Conservation (phyloP, 148 eudicot genomes). For the Heliamphora exappendiculata region DNA sequence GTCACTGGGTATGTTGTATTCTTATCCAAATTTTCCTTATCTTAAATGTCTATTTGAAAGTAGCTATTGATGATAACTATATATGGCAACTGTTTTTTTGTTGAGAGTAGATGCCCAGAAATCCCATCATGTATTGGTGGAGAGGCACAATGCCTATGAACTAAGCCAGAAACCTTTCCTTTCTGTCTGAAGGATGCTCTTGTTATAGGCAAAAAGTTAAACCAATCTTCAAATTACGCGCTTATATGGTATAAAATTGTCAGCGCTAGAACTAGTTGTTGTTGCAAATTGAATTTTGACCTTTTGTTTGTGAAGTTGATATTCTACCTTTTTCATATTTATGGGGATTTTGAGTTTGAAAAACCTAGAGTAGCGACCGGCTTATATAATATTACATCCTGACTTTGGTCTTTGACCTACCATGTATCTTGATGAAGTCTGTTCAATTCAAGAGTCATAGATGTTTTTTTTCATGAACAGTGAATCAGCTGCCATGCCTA, state of each 20-base stretch:
- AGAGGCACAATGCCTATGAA: constrained; percentile 1
- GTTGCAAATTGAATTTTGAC: not conserved
- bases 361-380: not conserved
- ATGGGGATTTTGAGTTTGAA: not conserved
- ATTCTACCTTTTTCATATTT: not conserved
- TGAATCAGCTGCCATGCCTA: not conserved
- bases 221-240: not conserved
- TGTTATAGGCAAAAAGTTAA: not conserved
- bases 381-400: not conserved
- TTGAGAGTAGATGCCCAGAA: not conserved
- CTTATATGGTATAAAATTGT: not conserved
- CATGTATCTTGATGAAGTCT: not conserved
- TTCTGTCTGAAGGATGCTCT: not conserved
- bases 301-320: not conserved
- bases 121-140: not conserved
- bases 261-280: not conserved
- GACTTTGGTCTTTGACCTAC: not conserved
- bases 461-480: not conserved
- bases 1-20: constrained; percentile 86
- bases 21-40: constrained; percentile 1
- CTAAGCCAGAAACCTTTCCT: not conserved
- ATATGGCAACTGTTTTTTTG: not conserved
- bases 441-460: not conserved
- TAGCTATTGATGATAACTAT: not conserved
- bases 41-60: not conserved